These are phyloP conservation scores for Colletotrichum lentis DNA, from an alignment of 2,329 filamentous ascomycete species.

Conservation along the genomic window DNA sequence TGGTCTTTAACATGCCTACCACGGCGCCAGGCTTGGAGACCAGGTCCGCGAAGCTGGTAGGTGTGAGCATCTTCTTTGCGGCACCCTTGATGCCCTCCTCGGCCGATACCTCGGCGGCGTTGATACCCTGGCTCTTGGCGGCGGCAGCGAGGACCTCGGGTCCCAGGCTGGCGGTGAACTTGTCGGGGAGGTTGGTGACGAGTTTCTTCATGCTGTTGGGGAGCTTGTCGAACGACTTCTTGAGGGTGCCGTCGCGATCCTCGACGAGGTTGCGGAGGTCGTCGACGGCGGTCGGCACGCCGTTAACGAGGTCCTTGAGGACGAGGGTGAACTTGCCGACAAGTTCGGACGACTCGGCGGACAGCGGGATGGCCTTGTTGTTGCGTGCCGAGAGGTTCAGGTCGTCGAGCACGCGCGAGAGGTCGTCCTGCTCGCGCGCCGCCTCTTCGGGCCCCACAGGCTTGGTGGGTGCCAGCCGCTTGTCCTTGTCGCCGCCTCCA, in stretches of 20 bases:
- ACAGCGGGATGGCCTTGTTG: slow-evolving; percentile 84
- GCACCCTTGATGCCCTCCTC: slow-evolving; percentile 60
- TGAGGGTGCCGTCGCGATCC: slow-evolving; percentile 68
- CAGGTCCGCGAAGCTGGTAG: slow-evolving; percentile 78
- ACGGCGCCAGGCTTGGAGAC: slow-evolving; percentile 88
- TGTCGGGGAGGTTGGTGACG: slow-evolving; percentile 83
- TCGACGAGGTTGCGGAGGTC: slow-evolving; percentile 76
- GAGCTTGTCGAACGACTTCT: slow-evolving; percentile 69
- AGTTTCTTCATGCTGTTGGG: slow-evolving; percentile 85
- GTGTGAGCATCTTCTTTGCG: slow-evolving; percentile 72
- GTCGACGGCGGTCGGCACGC: slow-evolving; percentile 90
- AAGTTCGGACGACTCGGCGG: slow-evolving; percentile 83
- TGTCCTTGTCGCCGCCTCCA: slow-evolving; percentile 51
- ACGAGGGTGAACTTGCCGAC: slow-evolving; percentile 86
- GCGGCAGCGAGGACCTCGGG: slow-evolving; percentile 85
- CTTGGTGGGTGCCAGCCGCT: slow-evolving; percentile 45
- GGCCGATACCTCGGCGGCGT: slow-evolving; percentile 59
- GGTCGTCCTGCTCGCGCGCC: slow-evolving; percentile 70
- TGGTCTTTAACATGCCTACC: slow-evolving; percentile 84
- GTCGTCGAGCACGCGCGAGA: slow-evolving; percentile 80
- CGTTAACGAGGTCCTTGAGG: slow-evolving; percentile 90
- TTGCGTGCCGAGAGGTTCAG: slow-evolving; percentile 85
- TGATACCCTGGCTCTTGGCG: slow-evolving; percentile 75
- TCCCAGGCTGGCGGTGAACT: slow-evolving; percentile 77
- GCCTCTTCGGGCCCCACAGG: slow-evolving; percentile 52